A percentile compares a stretch with the other conserved stretches of the same genome.
These are phyloP conservation scores for Trifolium dubium DNA, from an alignment of 306 rosid species.

Conservation along the genomic window DNA sequence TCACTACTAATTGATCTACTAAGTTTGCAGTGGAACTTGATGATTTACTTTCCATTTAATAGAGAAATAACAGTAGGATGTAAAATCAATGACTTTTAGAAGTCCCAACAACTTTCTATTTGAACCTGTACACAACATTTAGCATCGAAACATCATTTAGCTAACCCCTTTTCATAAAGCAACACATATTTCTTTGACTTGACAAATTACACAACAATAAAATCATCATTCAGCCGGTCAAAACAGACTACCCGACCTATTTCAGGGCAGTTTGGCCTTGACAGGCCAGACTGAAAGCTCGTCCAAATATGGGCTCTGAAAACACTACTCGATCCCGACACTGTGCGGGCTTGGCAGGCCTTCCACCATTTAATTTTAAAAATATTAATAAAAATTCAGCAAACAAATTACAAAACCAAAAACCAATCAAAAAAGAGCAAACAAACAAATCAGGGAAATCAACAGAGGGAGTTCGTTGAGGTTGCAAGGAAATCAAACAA, in stretches of 20 bases:
- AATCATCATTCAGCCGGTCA: neutral
- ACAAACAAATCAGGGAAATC: too few species aligned
- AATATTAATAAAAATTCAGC: too few species aligned
- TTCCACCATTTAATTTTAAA: too few species aligned
- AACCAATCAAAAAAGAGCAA: too few species aligned
- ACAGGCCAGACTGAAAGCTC: too few species aligned
- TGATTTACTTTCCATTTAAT: slow-evolving; percentile 52
- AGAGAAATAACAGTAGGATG: neutral
- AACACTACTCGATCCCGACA: too few species aligned
- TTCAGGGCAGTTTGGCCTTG: too few species aligned
- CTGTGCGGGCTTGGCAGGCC: too few species aligned
- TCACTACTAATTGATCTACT: slow-evolving; percentile 63
- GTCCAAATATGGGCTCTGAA: too few species aligned
- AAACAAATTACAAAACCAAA: too few species aligned
- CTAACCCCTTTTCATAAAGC: neutral
- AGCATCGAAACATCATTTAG: neutral
- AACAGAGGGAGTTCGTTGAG: too few species aligned
- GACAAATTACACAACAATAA: neutral
- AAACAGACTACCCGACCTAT: neutral
- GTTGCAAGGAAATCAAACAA: too few species aligned
- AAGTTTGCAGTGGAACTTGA: slow-evolving; percentile 49
- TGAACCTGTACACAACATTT: slow-evolving; percentile 28
- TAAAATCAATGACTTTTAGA: slow-evolving; percentile 12
- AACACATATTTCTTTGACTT: neutral
- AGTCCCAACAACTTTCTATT: slow-evolving; percentile 25